phyloP scores from a whole-genome alignment of 2,329 filamentous ascomycete genomes.

The Fusarium miscanthi region DNA sequence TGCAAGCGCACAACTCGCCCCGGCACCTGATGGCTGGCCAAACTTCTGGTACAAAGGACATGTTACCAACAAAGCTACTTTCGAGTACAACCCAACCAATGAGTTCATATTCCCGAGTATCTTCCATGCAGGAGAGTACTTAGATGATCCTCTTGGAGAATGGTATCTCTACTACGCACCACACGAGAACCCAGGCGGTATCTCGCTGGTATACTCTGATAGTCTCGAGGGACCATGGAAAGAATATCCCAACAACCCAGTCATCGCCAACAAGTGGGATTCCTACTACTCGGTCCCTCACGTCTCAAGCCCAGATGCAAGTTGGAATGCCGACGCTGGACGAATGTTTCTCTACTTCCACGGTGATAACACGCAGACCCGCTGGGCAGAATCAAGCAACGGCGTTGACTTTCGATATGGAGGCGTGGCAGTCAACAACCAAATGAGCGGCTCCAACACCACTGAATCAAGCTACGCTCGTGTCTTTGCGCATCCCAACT shows the following conservation, averaged over 20 bases:
- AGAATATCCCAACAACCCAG: constrained; percentile 12
- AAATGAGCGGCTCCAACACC: constrained; percentile 37
- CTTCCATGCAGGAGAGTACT: constrained; percentile 39
- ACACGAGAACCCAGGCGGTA: constrained; percentile 42
- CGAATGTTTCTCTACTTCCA: constrained; percentile 29
- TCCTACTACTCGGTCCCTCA: constrained; percentile 26
- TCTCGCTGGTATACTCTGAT: constrained; percentile 39
- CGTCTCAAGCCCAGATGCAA: constrained; percentile 27
- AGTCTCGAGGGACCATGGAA: constrained; percentile 23
- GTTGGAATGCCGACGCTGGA: constrained; percentile 6
- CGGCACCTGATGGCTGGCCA: constrained; percentile 36
- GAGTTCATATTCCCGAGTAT: constrained; percentile 44
- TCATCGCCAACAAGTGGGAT: constrained; percentile 21
- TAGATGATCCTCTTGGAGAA: constrained; percentile 33
- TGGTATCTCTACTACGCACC: constrained; percentile 47
- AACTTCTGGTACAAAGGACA: constrained; percentile 36
- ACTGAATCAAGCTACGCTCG: constrained; percentile 44
- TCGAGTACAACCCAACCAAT: constrained; percentile 42
- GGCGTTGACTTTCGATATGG: constrained; percentile 23
- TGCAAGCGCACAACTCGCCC: constrained; percentile 3
- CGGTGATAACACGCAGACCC: constrained; percentile 17
- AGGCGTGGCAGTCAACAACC: constrained; percentile 35
- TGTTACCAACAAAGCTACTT: constrained; percentile 34
- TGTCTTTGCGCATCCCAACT: constrained; percentile 39
- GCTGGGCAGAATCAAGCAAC: constrained; percentile 19